Base-by-base conservation (phyloP, 257 asterid genomes). In the Lavandula angustifolia region DNA sequence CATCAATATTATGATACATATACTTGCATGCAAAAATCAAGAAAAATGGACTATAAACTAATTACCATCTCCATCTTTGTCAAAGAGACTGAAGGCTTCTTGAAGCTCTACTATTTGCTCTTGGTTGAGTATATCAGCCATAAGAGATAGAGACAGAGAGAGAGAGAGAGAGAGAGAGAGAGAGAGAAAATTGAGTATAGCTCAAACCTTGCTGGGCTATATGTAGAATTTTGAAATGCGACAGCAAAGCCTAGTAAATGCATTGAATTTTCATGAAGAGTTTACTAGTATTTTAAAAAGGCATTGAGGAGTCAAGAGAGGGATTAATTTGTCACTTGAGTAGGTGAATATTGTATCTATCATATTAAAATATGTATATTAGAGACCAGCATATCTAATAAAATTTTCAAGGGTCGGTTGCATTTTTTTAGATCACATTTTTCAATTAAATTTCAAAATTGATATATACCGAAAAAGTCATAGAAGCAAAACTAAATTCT, bases 201-300 rank as follows among this genome's bases (percentile, higher is more conserved):
- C 71, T 81, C 49, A 80, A 80, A 47, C 74, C 76, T 73, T 10
- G 91, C 68, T 74, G 81, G 80, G 82, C 44, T 80, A 66, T 80
- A 74, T 78, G 79, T 85, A 83, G 74, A 69, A 57, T 49, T 22
- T 60, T 49, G 60, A 41, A 35, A 58, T 53, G 51, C 73, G 75
- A 76, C 67, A 53, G 68, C 69, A 56, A 40, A 62, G 69, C 73
- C 35, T 16, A 61, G 66, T 62, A 73, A 49, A 50, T 61, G 73
- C 73, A 58, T 29, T 14, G 64, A 49, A 46, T 68, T 68, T 68
- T 69, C 57, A 5, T 14, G 22, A 22, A n/a, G 61, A 72, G 54
- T 64, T 55, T 57, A 71, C 55, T 12, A 47, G 3, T 5, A 35
- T 58, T 34, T 64, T 2, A 38, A 14, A 14, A 46, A 46, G 37